Percentiles rank a stretch among this genome's conserved stretches.
Evolutionary conservation across 2,329 filamentous ascomycete species (phyloP).

Genomic region (Chaetomiaceae sp.): DNA sequence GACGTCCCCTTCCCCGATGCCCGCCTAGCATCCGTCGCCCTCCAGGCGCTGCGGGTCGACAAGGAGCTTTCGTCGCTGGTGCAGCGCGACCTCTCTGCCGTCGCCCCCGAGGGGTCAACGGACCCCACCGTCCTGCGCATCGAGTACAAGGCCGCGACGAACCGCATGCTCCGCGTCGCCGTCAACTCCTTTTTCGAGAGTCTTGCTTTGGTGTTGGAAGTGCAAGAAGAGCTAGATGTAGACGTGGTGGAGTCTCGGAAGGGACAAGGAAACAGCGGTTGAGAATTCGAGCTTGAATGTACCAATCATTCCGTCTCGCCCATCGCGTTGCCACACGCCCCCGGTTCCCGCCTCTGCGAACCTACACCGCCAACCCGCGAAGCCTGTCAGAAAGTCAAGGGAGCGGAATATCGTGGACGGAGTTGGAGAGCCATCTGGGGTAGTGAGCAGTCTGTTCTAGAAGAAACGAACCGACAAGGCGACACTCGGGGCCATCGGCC

Average conservation of each 20-base stretch:
- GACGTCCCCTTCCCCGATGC: slow-evolving; percentile 75
- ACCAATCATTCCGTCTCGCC: no score
- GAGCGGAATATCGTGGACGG: no score
- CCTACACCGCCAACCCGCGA: no score
- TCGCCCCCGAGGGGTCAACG: slow-evolving; percentile 21
- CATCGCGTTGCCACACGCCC: no score
- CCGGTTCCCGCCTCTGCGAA: no score
- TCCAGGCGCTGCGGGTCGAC: slow-evolving; percentile 76
- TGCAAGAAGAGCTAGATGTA: slow-evolving; percentile 85
- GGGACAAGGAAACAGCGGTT: slow-evolving; percentile 7
- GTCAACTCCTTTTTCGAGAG: slow-evolving; percentile 97
- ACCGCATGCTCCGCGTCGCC: slow-evolving; percentile 92
- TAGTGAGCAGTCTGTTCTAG: background rate
- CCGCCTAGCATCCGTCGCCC: slow-evolving; percentile 71
- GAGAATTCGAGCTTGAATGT: background rate
- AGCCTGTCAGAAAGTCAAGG: background rate
- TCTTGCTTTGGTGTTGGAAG: slow-evolving; percentile 73
- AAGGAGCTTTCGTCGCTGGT: slow-evolving; percentile 84
- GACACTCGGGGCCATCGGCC: background rate
- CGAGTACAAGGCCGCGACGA: slow-evolving; percentile 82
- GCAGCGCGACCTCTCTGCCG: slow-evolving; percentile 58
- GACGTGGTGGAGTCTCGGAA: slow-evolving; percentile 60
- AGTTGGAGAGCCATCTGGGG: no score
- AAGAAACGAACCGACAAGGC: background rate
- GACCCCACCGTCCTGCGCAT: slow-evolving; percentile 56